Evolutionary conservation across 2,329 filamentous ascomycete genomes (phyloP), one percentile per base, ranked within the genome.

Genomic region (Trichoderma sp.): DNA sequence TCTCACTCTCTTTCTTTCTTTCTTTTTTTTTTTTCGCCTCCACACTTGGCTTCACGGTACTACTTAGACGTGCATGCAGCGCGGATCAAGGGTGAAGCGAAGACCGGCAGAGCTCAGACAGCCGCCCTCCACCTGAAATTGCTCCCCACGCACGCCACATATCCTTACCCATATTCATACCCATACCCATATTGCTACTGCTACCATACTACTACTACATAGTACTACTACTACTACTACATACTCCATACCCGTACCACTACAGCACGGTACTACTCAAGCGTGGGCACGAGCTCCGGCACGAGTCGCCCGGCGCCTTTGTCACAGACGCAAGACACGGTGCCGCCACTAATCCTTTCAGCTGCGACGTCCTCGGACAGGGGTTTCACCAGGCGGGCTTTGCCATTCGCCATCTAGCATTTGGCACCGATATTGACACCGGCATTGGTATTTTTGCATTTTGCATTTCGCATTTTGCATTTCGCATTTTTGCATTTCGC

Each of bases 1-100:
- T n/a, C 19, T 2, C 10, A 2, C 10, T 22, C 54, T 39, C 54
- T 22, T 39, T 39, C 25, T 32, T 45, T n/a, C 19, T 2, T 34
- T 5, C 10, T 22, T 64, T 39, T 64, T 22, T 39, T 15, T 13
- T 53, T 37, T 27, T 64, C 61, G 52, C 61, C 61, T 56, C 61
- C 61, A 65, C 61, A 65, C 52, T 56, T 65, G 52, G 52, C 61
- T 54, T 65, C 50, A 59, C 64, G 64, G 54, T 58, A 50, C 39
- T 58, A 50, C 39, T 59, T 59, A 59, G 64, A 58, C 54, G 54
- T 77, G 76, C 77, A 80, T 83, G 81, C 82, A 78, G 81, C 81
- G 79, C 77, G 76, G 80, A 81, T 81, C 82, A 82, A 63, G 80
- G 80, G 78, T 80, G 76, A 76, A 76, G 76, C 74, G 76, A 69